A percentile compares a stretch with the other conserved stretches of the same genome.
These are phyloP conservation scores for Salix arbutifolia DNA, from an alignment of 345 rosid genomes.

Conservation along the genomic window DNA sequence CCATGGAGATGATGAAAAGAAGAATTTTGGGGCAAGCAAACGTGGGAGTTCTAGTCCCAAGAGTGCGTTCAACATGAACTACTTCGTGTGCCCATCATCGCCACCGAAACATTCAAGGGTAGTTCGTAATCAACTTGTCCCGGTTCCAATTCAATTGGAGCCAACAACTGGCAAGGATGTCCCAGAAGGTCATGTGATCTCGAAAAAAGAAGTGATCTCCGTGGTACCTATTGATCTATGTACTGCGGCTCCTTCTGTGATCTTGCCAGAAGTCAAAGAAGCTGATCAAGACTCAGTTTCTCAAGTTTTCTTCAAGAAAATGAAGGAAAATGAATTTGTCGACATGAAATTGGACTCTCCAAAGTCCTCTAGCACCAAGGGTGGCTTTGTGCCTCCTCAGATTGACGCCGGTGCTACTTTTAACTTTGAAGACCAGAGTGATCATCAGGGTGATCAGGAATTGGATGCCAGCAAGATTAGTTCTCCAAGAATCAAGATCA, in stretches of 20 bases:
- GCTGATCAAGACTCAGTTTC: constrained; percentile 61
- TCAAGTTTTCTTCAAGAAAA: constrained; percentile 82
- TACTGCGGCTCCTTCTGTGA: constrained; percentile 19
- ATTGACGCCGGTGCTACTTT: constrained; percentile 38
- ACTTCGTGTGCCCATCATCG: constrained; percentile 63
- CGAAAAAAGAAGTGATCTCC: constrained; percentile 7
- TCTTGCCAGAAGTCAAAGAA: constrained; percentile 32
- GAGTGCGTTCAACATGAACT: constrained; percentile 44
- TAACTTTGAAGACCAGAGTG: constrained; percentile 33
- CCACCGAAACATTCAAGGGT: constrained; percentile 29
- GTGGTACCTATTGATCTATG: constrained; percentile 21
- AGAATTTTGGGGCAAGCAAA: constrained; percentile 17
- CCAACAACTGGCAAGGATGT: constrained; percentile 24
- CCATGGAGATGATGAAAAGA: constrained; percentile 35
- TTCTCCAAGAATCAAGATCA: constrained; percentile 40
- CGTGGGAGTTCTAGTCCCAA: constrained; percentile 11
- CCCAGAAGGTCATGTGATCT: background rate
- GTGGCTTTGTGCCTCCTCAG: constrained; percentile 31
- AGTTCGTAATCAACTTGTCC: constrained; percentile 44
- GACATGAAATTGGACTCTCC: constrained; percentile 93
- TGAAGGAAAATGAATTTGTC: constrained; percentile 79
- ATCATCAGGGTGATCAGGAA: constrained; percentile 11
- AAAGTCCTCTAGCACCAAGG: constrained; percentile 32
- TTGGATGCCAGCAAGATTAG: constrained; percentile 26
- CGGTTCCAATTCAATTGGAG: constrained; percentile 62